Percentiles rank a stretch among this genome's conserved stretches.
phyloP scores from a whole-genome alignment of 2,329 filamentous ascomycete genomes.

The Trichoderma gracile region DNA sequence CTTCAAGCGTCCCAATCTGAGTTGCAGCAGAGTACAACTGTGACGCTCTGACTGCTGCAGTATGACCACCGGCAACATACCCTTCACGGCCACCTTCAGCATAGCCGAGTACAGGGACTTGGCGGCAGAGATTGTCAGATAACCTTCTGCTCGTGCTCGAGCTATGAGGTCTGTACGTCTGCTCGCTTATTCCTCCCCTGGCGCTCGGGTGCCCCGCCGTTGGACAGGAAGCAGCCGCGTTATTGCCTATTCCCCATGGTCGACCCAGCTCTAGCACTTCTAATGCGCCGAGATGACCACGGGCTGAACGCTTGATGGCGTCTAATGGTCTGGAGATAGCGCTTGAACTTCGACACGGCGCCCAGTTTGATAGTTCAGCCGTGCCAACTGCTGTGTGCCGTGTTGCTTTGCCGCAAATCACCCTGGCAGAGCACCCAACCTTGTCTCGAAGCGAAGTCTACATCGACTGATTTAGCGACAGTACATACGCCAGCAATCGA shows the following conservation, averaged over 20 bases:
- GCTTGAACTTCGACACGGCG: background rate
- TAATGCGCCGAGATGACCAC: conserved; percentile 12
- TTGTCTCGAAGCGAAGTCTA: too few relatives aligned
- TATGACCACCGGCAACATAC: background rate
- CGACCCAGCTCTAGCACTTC: background rate
- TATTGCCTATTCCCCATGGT: background rate
- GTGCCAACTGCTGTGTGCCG: background rate
- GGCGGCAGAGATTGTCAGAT: too few relatives aligned
- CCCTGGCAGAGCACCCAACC: too few relatives aligned
- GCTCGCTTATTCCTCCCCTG: conserved; percentile 14
- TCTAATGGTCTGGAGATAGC: conserved; percentile 1
- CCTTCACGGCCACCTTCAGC: too few relatives aligned
- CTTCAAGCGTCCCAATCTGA: background rate
- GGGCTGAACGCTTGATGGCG: conserved; percentile 10
- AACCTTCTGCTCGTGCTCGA: background rate
- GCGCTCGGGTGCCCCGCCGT: background rate
- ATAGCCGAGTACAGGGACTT: background rate
- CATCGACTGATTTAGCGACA: too few relatives aligned
- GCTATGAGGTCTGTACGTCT: conserved; percentile 1
- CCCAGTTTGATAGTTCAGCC: conserved; percentile 2
- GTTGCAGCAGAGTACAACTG: background rate
- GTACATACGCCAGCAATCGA: too few relatives aligned
- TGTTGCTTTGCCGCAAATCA: conserved; percentile 11
- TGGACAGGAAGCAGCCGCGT: background rate
- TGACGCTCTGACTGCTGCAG: background rate